Percentiles rank a stretch among this genome's conserved stretches.
phyloP scores from a whole-genome alignment of 495 filamentous ascomycete genomes.

The Cudoniella acicularis region DNA sequence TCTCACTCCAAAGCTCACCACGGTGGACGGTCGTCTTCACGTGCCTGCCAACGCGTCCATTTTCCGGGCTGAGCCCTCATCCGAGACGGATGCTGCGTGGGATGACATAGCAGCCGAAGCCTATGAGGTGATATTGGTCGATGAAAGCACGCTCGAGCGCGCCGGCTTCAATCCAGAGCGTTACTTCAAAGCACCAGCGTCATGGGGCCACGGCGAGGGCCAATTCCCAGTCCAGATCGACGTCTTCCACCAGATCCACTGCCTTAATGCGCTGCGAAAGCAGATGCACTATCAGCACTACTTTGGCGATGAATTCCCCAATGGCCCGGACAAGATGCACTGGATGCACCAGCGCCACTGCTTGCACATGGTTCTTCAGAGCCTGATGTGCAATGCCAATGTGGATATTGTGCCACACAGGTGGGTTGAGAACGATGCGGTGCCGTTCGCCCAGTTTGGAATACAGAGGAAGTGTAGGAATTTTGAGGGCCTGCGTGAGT shows the following conservation, averaged over 20 bases:
- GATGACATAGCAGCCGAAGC: neutral
- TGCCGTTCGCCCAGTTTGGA: slow-evolving; percentile 27
- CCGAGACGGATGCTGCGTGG: slow-evolving; percentile 6
- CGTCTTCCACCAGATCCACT: slow-evolving; percentile 16
- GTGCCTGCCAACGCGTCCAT: neutral
- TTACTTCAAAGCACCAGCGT: neutral
- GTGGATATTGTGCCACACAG: slow-evolving; percentile 24
- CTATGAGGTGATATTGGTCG: neutral
- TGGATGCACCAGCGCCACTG: slow-evolving; percentile 19
- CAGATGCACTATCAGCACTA: slow-evolving; percentile 12
- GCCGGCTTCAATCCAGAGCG: neutral
- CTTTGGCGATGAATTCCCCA: neutral
- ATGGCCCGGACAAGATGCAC: neutral
- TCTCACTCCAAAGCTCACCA: neutral
- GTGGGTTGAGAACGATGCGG: slow-evolving; percentile 20
- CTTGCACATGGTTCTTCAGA: slow-evolving; percentile 30
- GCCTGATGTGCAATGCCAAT: slow-evolving; percentile 31
- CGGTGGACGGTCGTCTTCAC: neutral
- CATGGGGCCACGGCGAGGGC: neutral
- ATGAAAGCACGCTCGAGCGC: too few species aligned
- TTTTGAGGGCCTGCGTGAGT: slow-evolving; percentile 18
- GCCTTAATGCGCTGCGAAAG: slow-evolving; percentile 14
- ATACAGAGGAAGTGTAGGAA: slow-evolving; percentile 23
- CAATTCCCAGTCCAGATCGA: slow-evolving; percentile 6
- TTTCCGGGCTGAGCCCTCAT: neutral